Evolutionary conservation across 176 grass and related monocot species (phyloP).

Genomic region (Rhipidocladum racemiflorum): DNA sequence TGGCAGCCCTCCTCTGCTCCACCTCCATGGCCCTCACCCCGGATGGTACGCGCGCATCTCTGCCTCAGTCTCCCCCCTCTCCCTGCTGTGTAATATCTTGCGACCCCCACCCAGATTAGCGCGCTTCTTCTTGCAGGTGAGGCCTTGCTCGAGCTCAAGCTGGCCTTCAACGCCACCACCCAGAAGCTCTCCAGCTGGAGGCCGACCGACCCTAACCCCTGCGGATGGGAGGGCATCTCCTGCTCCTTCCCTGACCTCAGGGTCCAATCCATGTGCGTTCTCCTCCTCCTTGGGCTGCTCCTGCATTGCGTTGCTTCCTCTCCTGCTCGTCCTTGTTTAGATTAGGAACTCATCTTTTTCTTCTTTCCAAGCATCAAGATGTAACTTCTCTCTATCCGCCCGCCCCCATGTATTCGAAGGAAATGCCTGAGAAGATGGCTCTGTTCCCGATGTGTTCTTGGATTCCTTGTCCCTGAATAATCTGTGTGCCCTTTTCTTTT

Average conservation of each 20-base stretch:
- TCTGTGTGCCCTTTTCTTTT: neutral
- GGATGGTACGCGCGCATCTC: conserved; percentile 45
- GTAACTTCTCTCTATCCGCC: neutral
- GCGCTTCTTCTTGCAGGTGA: conserved; percentile 47
- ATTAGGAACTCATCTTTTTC: neutral
- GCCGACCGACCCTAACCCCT: conserved; percentile 56
- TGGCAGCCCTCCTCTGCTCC: conserved; percentile 18
- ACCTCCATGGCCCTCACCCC: conserved; percentile 47
- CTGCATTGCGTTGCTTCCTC: neutral
- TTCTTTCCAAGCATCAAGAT: neutral
- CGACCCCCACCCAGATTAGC: neutral
- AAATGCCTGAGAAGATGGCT: conserved; percentile 15
- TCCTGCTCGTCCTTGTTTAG: too few relatives aligned
- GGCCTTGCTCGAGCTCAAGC: conserved; percentile 73
- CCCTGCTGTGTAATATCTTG: neutral
- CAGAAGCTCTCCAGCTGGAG: conserved; percentile 68
- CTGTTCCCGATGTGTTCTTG: conserved; percentile 23
- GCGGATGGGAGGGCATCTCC: conserved; percentile 81
- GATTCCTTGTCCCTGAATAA: conserved; percentile 26
- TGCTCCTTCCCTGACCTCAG: conserved; percentile 97
- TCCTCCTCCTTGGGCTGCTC: neutral
- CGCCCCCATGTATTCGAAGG: neutral
- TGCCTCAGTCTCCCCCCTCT: neutral
- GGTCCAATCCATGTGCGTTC: conserved; percentile 80
- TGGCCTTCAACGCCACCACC: conserved; percentile 70